phyloP scores from a whole-genome alignment of 495 filamentous ascomycete genomes.

The Podospora sp. region DNA sequence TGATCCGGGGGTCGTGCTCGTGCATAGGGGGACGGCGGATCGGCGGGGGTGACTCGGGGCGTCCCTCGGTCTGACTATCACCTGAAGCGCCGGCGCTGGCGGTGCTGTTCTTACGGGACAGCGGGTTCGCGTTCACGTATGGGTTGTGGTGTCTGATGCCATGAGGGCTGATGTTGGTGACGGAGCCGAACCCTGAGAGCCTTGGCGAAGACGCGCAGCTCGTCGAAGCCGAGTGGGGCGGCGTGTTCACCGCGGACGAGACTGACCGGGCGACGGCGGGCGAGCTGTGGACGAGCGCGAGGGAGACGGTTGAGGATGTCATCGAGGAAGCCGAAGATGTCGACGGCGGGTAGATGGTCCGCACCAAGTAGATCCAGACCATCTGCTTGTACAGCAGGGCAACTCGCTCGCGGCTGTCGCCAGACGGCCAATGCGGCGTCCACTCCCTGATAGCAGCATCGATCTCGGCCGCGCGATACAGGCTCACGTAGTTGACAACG shows the following conservation, averaged over 20 bases:
- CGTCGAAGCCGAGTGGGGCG: slow-evolving; percentile 44
- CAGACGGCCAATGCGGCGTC: slow-evolving; percentile 69
- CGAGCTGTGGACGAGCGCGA: slow-evolving; percentile 23
- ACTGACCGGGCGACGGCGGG: slow-evolving; percentile 20
- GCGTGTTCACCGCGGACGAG: slow-evolving; percentile 37
- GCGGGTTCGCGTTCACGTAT: neutral
- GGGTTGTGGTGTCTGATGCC: slow-evolving; percentile 21
- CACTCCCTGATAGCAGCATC: slow-evolving; percentile 76
- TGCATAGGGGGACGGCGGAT: slow-evolving; percentile 39
- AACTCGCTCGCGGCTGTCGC: slow-evolving; percentile 73
- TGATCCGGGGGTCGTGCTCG: slow-evolving; percentile 62
- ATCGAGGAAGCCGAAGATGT: slow-evolving; percentile 33
- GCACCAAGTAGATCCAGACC: slow-evolving; percentile 87
- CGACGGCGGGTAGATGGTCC: slow-evolving; percentile 74
- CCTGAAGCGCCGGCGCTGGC: neutral
- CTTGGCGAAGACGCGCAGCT: slow-evolving; percentile 46
- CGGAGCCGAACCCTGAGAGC: slow-evolving; percentile 3
- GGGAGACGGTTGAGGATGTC: slow-evolving; percentile 31
- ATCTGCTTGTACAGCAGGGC: slow-evolving; percentile 85
- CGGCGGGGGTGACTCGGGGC: slow-evolving; percentile 53
- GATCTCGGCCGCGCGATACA: slow-evolving; percentile 76
- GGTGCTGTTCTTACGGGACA: slow-evolving; percentile 15
- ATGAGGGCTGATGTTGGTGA: slow-evolving; percentile 20
- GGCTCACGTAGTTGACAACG: slow-evolving; percentile 70
- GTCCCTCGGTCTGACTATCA: slow-evolving; percentile 10